Conservation (phyloP, 1,284 basidiomycete species). For the Taiwanofungus camphoratus region DNA sequence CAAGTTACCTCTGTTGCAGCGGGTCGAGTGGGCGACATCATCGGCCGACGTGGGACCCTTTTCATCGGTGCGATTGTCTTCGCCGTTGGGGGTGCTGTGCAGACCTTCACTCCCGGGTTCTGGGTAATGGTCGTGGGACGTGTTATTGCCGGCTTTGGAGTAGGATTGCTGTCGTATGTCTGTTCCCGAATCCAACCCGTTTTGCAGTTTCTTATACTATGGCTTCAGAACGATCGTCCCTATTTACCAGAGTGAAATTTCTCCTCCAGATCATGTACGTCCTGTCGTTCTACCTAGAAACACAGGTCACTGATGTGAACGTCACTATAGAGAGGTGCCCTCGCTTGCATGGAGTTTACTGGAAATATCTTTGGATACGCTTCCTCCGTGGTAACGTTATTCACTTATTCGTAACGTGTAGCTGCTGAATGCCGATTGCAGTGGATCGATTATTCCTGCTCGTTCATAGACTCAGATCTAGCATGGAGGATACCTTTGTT, state of each 20-base stretch:
- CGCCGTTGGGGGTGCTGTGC: slow-evolving; percentile 83
- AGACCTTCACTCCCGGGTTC: slow-evolving; percentile 85
- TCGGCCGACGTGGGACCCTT: slow-evolving; percentile 85
- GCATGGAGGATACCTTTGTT: slow-evolving; percentile 85
- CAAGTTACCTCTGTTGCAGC: slow-evolving; percentile 87
- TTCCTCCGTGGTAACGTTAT: slow-evolving; percentile 78
- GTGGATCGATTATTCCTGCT: slow-evolving; percentile 96
- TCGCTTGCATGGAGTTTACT: slow-evolving; percentile 97
- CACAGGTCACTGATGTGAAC: slow-evolving; percentile 8
- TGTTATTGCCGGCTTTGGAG: slow-evolving; percentile 87
- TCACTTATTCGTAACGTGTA: background rate
- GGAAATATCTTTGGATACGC: slow-evolving; percentile 93
- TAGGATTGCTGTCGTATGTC: slow-evolving; percentile 84
- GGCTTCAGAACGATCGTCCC: slow-evolving; percentile 84
- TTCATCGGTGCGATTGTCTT: slow-evolving; percentile 87
- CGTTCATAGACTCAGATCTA: slow-evolving; percentile 76
- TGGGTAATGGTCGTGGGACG: slow-evolving; percentile 85
- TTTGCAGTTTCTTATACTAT: slow-evolving; percentile 3
- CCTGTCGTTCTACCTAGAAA: background rate
- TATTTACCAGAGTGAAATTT: slow-evolving; percentile 97
- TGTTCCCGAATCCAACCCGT: background rate
- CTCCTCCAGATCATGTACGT: slow-evolving; percentile 86
- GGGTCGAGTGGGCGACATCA: slow-evolving; percentile 81
- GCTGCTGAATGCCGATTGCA: slow-evolving; percentile 27
- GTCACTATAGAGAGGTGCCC: slow-evolving; percentile 65